Conservation (phyloP, 768 basidiomycete genomes). For the Tubosaeta brunneosetosa region DNA sequence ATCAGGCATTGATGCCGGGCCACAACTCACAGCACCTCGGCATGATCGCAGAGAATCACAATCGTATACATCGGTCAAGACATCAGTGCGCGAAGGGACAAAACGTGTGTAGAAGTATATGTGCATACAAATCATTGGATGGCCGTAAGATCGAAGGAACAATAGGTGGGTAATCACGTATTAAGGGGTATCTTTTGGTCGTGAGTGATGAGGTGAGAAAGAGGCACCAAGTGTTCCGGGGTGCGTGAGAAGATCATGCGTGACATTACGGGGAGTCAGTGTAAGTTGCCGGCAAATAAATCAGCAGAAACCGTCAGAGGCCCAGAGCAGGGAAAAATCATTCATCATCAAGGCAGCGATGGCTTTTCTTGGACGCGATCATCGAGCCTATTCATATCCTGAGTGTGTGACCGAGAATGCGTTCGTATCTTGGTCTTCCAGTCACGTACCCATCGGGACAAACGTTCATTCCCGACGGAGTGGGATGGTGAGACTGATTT, state of each 20-base stretch:
- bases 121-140: slow-evolving; percentile 29
- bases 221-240: slow-evolving; percentile 9
- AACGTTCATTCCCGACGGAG: slow-evolving; percentile 32
- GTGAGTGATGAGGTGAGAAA: slow-evolving; percentile 14
- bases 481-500: slow-evolving; percentile 22
- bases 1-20: slow-evolving; percentile 16
- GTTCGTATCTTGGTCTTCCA: slow-evolving; percentile 60
- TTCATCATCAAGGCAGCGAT: slow-evolving; percentile 22
- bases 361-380: slow-evolving; percentile 54
- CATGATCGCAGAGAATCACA: slow-evolving; percentile 7
- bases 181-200: slow-evolving; percentile 31
- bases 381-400: slow-evolving; percentile 44
- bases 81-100: slow-evolving; percentile 5
- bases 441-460: slow-evolving; percentile 57
- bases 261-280: slow-evolving; percentile 19
- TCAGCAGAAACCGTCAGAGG: slow-evolving; percentile 10
- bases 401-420: slow-evolving; percentile 47
- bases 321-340: slow-evolving; percentile 12
- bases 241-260: slow-evolving; percentile 19
- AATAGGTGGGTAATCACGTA: slow-evolving; percentile 28
- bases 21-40: slow-evolving; percentile 7
- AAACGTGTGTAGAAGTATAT: slow-evolving; percentile 14
- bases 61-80: slow-evolving; percentile 12
- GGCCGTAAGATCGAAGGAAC: slow-evolving; percentile 17
- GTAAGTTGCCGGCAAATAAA: slow-evolving; percentile 19